phyloP scores from a whole-genome alignment of 371 early-diverging fungal genomes.

The Massospora cicadina region DNA sequence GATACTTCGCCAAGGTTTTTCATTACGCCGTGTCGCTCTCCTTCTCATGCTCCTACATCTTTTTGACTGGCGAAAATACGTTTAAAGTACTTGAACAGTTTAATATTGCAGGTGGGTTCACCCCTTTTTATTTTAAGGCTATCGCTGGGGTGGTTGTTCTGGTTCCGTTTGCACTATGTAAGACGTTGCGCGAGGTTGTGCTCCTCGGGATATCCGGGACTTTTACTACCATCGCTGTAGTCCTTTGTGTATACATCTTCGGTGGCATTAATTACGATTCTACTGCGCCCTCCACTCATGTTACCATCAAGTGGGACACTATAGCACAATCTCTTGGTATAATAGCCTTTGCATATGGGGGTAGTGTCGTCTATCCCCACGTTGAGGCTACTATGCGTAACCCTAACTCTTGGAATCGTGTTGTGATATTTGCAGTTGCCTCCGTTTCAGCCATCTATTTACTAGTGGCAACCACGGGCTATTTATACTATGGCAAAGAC shows the following conservation, averaged over 20 bases:
- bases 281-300: conserved; percentile 8
- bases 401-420: conserved; percentile 49
- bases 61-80: conserved; percentile 48
- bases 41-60: conserved; percentile 55
- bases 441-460: conserved; percentile 59
- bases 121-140: conserved; percentile 37
- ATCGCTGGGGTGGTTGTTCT: conserved; percentile 39
- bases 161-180: conserved; percentile 46
- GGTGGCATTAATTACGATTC: conserved; percentile 7
- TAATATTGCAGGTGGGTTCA: conserved; percentile 33
- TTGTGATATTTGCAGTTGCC: conserved; percentile 38
- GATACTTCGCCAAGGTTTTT: conserved; percentile 35
- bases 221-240: background rate
- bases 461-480: conserved; percentile 53
- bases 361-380: conserved; percentile 48
- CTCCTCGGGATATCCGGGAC: conserved; percentile 6
- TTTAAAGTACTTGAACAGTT: conserved; percentile 25
- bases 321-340: conserved; percentile 25
- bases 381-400: conserved; percentile 48
- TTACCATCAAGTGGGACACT: conserved; percentile 24
- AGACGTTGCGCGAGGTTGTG: conserved; percentile 58
- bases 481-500: conserved; percentile 52
- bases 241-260: conserved; percentile 1
- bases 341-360: conserved; percentile 60
- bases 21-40: conserved; percentile 49